phyloP scores from a whole-genome alignment of 768 basidiomycete genomes.

The Lactarius akahatsu region DNA sequence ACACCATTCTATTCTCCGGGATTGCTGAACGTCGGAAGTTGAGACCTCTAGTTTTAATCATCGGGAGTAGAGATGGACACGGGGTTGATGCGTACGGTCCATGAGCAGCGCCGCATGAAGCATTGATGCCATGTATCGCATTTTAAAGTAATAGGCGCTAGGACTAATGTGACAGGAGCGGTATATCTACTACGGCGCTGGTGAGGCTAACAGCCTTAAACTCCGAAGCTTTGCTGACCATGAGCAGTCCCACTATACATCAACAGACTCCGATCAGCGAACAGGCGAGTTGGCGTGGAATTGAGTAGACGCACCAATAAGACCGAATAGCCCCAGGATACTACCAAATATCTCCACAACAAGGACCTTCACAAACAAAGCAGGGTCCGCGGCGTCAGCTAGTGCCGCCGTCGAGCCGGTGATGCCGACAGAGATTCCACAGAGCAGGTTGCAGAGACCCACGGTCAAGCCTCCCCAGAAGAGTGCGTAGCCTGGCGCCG shows the following conservation, averaged over 20 bases:
- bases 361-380: conserved; percentile 93
- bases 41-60: conserved; percentile 97
- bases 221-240: conserved; percentile 65
- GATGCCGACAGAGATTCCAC: conserved; percentile 91
- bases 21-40: conserved; percentile 35
- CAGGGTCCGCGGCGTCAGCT: conserved; percentile 92
- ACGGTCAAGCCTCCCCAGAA: conserved; percentile 98
- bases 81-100: conserved; percentile 72
- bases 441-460: conserved; percentile 91
- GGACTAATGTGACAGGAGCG: conserved; percentile 12
- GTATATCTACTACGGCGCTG: conserved; percentile 2
- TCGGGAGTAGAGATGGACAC: conserved; percentile 91
- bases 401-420: conserved; percentile 95
- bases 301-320: conserved; percentile 67
- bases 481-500: conserved; percentile 70
- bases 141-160: not conserved
- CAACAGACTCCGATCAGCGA: conserved; percentile 15
- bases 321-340: conserved; percentile 88
- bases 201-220: conserved; percentile 44
- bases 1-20: not conserved
- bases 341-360: conserved; percentile 94
- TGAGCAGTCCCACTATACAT: conserved; percentile 70
- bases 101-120: conserved; percentile 43
- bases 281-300: conserved; percentile 5
- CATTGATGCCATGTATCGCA: not conserved